Evolutionary conservation across 345 rosid genomes (phyloP), one percentile per base, ranked within the genome.

Genomic region (Mallotus nudiflorus): DNA sequence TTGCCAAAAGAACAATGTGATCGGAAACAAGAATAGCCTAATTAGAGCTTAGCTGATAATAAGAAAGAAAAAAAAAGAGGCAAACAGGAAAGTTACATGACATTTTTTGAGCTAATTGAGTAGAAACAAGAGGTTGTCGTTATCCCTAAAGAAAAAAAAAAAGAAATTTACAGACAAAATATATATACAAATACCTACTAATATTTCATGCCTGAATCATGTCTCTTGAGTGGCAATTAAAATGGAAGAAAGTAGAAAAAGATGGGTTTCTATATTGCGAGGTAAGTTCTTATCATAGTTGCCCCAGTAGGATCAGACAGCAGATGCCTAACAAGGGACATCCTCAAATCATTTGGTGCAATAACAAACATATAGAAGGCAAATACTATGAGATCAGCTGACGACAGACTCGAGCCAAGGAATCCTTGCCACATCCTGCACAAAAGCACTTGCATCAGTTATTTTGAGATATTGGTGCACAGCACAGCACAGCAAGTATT

Each of bases 391-490:
- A 91, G 93, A 71, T 95, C 92, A n/a, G 78, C 91, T 16, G 97
- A 94, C 29, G 98, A 88, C 66, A 94, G 91, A 70, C 80, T 86
- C 28, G 97, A 94, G 44, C 98, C 97, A 3, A 91, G 86, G 76
- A 94, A 91, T 77, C 98, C 98, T 73, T 77, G 84, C 95, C 95
- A 88, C 98, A 94, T 91, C 96, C 97, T 91, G 87, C 77, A 72
- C 12, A 7, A 75, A 37, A 57, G 45, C 20, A 70, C 18, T 13
- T 48, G 27, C 49, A 12, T 67, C 10, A 20, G 65, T 58, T 54
- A 24, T n/a, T 52, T 29, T 7, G 19, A 70, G 18, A 33, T n/a
- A n/a, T n/a, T n/a, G n/a, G n/a, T n/a, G n/a, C n/a, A 29, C 46
- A 46, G 31, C 55, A 27, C 37, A 49, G 55, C 20, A 67, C 56